Evolutionary conservation across 257 asterid genomes (phyloP), one percentile per base, ranked within the genome.

Genomic region (Anisodus acutangulus): DNA sequence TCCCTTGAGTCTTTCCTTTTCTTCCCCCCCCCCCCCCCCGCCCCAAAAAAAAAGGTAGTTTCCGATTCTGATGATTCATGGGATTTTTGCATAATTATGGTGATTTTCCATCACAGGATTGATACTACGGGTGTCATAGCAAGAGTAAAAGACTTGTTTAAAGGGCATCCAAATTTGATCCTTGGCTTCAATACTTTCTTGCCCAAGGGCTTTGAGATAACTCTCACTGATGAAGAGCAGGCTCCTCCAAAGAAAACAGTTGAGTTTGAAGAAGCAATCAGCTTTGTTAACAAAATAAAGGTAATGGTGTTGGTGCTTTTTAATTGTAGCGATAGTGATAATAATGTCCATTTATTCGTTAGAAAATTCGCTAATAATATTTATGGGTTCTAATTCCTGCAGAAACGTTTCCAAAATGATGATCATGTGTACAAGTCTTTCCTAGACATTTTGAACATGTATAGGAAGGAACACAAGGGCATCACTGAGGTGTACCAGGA

Each of bases 111-210:
- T 9, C 59, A 80, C 91, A 91, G 95, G 85, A 85, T 91, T 82
- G 93, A 90, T 47, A 92, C 94, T 4, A 80, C 90, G 80, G 94
- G 95, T 63, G 94, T 91, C 85, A 92, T 91, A 86, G 89, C 83
- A 43, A 86, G 93, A 87, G 95, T 92, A 85, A 92, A 92, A 80
- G 94, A 92, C 80, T 87, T 92, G 88, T 92, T 92, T 83, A 90
- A 92, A 81, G 95, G 95, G 80, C 95, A 91, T 72, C 90, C 93
- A 78, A 91, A 89, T 80, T 87, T 92, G 62, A 92, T 92, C 70
- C 93, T 90, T 84, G 97, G 97, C 49, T 92, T 92, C 83, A 92
- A 92, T 83, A 92, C 94, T 86, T 92, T 92, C 92, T 88, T 92
- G 84, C 97, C 97, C 51, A 92, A 92, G 89, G 97, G 94, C 53